Evolutionary conservation across 352 stramenopile species (phyloP).

Genomic region (Pythium monospermum): DNA sequence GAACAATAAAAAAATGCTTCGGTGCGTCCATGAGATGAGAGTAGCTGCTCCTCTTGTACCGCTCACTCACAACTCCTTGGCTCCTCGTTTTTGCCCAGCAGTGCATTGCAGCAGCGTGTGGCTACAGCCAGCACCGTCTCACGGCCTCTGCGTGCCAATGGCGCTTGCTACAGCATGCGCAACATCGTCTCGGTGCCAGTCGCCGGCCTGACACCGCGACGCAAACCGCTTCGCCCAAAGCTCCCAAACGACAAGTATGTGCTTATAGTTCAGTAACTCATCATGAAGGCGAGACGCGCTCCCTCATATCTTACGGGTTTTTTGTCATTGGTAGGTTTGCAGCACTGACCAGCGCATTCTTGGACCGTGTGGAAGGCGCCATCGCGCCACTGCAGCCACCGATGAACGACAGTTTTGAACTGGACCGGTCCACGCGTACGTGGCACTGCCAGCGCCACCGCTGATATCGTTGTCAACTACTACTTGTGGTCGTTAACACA

Average conservation of each 20-base stretch:
- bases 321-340: constrained; percentile 64
- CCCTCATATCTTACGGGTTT: no score
- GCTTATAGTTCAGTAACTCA: not conserved
- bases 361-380: constrained; percentile 59
- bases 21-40: no score
- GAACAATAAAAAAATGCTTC: no score
- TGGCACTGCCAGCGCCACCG: no score
- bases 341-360: constrained; percentile 40
- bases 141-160: not conserved
- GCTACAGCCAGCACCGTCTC: no score
- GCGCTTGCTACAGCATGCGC: constrained; percentile 1
- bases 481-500: no score
- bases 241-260: constrained; percentile 19
- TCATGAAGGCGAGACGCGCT: not conserved
- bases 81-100: not conserved
- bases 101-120: constrained; percentile 1
- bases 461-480: no score
- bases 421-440: constrained; percentile 39
- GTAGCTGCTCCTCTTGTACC: no score
- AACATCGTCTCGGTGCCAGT: constrained; percentile 17
- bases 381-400: constrained; percentile 58
- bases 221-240: constrained; percentile 15
- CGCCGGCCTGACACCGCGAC: not conserved
- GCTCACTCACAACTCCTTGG: not conserved
- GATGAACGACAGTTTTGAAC: constrained; percentile 49